A percentile compares a stretch with the other conserved stretches of the same genome.
Evolutionary conservation across 176 grass and related monocot species (phyloP).

Genomic region (Sorghum bicolor): Sorghum_bicolor_NCBIv3 NC_012878.2:8119501-8120000

Average conservation of each 20-base stretch:
- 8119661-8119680: not conserved
- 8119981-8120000: constrained; percentile 62
- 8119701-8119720: too few relatives aligned
- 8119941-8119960: constrained; percentile 46
- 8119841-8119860: not conserved
- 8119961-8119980: constrained; percentile 52
- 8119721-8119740: too few relatives aligned
- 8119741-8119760: not conserved
- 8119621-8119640: not conserved
- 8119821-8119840: not conserved
- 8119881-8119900: constrained; percentile 45
- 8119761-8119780: not conserved
- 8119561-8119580: too few relatives aligned
- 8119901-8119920: constrained; percentile 79
- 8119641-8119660: not conserved
- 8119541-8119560: too few relatives aligned
- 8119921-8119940: constrained; percentile 84
- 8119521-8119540: too few relatives aligned
- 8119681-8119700: not conserved
- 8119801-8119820: not conserved
- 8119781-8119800: not conserved
- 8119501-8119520: too few relatives aligned
- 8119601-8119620: too few relatives aligned
- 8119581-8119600: too few relatives aligned
- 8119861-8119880: not conserved